phyloP scores from a whole-genome alignment of 805 yeast species.

The Candida ortonii region DNA sequence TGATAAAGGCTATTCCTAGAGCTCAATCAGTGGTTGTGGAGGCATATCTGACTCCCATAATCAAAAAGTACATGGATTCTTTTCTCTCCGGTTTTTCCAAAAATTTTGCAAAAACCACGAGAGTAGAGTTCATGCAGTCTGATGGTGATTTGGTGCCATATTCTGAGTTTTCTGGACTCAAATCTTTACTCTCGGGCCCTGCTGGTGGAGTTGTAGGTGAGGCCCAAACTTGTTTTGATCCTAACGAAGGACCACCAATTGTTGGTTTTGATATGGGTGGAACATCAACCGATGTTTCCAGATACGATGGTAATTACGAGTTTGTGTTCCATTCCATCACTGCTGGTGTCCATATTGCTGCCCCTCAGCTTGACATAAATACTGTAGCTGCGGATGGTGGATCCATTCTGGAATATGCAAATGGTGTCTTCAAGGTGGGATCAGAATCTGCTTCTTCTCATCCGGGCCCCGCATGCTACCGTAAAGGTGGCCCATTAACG shows the following conservation, averaged over 20 bases:
- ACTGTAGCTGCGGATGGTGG: slow-evolving; percentile 60
- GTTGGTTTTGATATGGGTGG: slow-evolving; percentile 43
- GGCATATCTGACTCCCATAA: slow-evolving; percentile 42
- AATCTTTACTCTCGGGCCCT: slow-evolving; percentile 55
- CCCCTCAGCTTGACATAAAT: slow-evolving; percentile 39
- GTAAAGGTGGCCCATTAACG: slow-evolving; percentile 48
- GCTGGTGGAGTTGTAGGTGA: slow-evolving; percentile 62
- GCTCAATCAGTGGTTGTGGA: slow-evolving; percentile 37
- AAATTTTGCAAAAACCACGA: slow-evolving; percentile 27
- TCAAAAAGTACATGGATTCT: slow-evolving; percentile 37
- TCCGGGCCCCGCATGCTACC: slow-evolving; percentile 49
- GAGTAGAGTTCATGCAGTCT: slow-evolving; percentile 53
- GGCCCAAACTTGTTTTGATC: slow-evolving; percentile 42
- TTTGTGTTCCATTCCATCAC: slow-evolving; percentile 66
- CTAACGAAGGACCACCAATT: slow-evolving; percentile 26
- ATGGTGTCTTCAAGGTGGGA: slow-evolving; percentile 42
- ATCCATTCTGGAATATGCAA: slow-evolving; percentile 32
- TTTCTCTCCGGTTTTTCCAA: slow-evolving; percentile 32
- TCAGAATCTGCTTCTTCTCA: slow-evolving; percentile 48
- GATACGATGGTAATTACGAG: slow-evolving; percentile 61
- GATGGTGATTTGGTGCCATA: slow-evolving; percentile 56
- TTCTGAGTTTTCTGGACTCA: slow-evolving; percentile 48
- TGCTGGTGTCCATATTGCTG: slow-evolving; percentile 40
- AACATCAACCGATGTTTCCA: slow-evolving; percentile 41
- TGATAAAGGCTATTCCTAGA: slow-evolving; percentile 35